Evolutionary conservation across 2,329 filamentous ascomycete species (phyloP).

Genomic region (Penicillium italicum): DNA sequence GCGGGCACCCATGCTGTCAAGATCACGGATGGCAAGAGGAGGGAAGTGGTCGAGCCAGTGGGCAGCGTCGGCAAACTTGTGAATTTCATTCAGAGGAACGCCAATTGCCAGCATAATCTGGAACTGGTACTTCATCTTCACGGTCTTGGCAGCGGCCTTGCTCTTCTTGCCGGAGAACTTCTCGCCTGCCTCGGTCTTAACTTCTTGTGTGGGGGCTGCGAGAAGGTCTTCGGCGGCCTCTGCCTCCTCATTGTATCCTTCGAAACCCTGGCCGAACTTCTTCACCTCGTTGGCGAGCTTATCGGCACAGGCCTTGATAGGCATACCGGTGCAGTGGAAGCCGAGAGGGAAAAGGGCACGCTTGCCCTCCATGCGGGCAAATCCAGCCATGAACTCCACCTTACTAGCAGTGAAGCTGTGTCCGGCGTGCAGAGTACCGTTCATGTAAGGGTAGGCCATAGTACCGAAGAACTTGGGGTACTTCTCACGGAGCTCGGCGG

Average conservation of each 20-base stretch:
- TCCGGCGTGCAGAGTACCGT: slow-evolving; percentile 82
- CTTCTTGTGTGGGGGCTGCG: slow-evolving; percentile 60
- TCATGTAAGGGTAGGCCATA: slow-evolving; percentile 78
- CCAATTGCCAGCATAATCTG: slow-evolving; percentile 92
- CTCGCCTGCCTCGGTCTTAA: slow-evolving; percentile 70
- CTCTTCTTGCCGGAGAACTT: slow-evolving; percentile 93
- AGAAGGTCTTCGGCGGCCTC: slow-evolving; percentile 48
- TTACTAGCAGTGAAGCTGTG: slow-evolving; percentile 91
- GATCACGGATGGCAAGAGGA: slow-evolving; percentile 69
- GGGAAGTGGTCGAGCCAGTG: slow-evolving; percentile 94
- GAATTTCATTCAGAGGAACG: slow-evolving; percentile 81
- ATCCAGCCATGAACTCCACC: slow-evolving; percentile 85
- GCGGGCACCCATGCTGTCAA: slow-evolving; percentile 77
- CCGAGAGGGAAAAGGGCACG: slow-evolving; percentile 83
- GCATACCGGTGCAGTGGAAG: slow-evolving; percentile 96
- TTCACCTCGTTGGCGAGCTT: slow-evolving; percentile 88
- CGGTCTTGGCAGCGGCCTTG: slow-evolving; percentile 84
- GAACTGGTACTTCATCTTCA: slow-evolving; percentile 94
- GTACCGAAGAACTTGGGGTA: slow-evolving; percentile 88
- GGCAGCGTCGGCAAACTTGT: slow-evolving; percentile 85
- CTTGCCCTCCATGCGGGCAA: slow-evolving; percentile 87
- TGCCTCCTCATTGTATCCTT: slow-evolving; percentile 66
- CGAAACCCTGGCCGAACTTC: slow-evolving; percentile 83
- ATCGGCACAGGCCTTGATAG: slow-evolving; percentile 95
- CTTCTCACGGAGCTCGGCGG: slow-evolving; percentile 72